These are phyloP conservation scores for Russula ochroleuca DNA, from an alignment of 768 basidiomycete species.

Conservation along the genomic window DNA sequence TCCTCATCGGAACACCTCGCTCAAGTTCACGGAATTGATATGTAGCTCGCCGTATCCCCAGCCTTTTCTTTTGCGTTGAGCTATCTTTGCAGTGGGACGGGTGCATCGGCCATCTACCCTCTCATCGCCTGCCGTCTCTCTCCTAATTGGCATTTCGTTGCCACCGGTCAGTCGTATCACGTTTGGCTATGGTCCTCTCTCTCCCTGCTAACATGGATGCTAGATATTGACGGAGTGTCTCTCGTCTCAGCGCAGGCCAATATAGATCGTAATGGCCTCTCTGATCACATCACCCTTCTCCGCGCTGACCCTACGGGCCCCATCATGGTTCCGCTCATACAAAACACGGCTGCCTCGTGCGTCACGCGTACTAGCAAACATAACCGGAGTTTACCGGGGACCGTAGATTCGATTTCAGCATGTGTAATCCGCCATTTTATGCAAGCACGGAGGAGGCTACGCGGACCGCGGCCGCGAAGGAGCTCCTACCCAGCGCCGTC, in stretches of 20 bases:
- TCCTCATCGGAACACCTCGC: conserved; percentile 1
- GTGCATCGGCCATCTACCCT: conserved; percentile 87
- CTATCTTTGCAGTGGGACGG: conserved; percentile 65
- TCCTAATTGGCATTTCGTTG: conserved; percentile 55
- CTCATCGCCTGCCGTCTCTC: conserved; percentile 59
- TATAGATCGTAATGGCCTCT: conserved; percentile 52
- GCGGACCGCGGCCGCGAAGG: conserved; percentile 57
- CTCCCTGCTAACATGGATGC: background rate
- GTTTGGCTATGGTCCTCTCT: too few relatives aligned
- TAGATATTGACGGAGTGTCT: conserved; percentile 72
- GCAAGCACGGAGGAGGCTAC: conserved; percentile 63
- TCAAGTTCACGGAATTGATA: conserved; percentile 57
- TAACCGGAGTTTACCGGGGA: background rate
- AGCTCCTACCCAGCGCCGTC: conserved; percentile 65
- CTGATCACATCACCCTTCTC: conserved; percentile 47
- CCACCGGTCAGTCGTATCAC: conserved; percentile 54
- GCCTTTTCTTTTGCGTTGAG: background rate
- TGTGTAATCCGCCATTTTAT: conserved; percentile 99
- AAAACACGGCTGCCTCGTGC: conserved; percentile 11
- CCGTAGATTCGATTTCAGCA: conserved; percentile 65
- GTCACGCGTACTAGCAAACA: background rate
- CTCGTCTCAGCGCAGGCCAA: conserved; percentile 52
- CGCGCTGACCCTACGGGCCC: conserved; percentile 37
- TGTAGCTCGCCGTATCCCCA: conserved; percentile 46
- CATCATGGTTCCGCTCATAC: conserved; percentile 45